Evolutionary conservation across 2,329 filamentous ascomycete species (phyloP).

Genomic region (Hypoxylon sp.): DNA sequence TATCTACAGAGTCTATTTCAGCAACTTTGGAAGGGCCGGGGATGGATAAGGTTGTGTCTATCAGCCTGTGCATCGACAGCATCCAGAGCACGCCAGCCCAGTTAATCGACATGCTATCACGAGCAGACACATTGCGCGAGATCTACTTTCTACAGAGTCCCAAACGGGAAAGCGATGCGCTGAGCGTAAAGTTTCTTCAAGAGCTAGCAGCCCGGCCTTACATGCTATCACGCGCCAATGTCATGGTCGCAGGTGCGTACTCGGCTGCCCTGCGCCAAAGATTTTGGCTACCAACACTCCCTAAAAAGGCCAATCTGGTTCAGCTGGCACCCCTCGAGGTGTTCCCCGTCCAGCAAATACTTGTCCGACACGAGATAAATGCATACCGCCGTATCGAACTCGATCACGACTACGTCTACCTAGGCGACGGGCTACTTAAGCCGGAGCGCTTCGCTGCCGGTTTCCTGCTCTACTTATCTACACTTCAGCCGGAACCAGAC

Average conservation of each 20-base stretch:
- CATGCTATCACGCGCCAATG: background rate
- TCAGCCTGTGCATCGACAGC: background rate
- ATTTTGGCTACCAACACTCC: background rate
- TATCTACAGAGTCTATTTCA: background rate
- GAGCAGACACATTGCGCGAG: background rate
- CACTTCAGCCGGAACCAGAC: background rate
- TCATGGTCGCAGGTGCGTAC: background rate
- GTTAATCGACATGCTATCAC: background rate
- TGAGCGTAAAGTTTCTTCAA: background rate
- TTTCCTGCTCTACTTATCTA: conserved; percentile 30
- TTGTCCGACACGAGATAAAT: background rate
- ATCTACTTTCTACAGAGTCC: background rate
- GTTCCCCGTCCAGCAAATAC: background rate
- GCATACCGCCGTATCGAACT: background rate
- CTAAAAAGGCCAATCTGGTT: background rate
- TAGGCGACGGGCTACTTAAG: conserved; percentile 35
- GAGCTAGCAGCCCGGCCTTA: background rate
- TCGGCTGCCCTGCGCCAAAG: background rate
- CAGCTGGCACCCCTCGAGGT: background rate
- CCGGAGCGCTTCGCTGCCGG: conserved; percentile 35
- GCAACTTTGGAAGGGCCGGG: background rate
- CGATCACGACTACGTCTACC: conserved; percentile 21
- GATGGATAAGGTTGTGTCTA: background rate
- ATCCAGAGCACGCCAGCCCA: background rate
- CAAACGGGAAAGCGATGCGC: background rate